Percentiles rank a stretch among this genome's conserved stretches.
These are phyloP conservation scores for Athelia sp. DNA, from an alignment of 1,284 basidiomycete genomes.

Conservation along the genomic window DNA sequence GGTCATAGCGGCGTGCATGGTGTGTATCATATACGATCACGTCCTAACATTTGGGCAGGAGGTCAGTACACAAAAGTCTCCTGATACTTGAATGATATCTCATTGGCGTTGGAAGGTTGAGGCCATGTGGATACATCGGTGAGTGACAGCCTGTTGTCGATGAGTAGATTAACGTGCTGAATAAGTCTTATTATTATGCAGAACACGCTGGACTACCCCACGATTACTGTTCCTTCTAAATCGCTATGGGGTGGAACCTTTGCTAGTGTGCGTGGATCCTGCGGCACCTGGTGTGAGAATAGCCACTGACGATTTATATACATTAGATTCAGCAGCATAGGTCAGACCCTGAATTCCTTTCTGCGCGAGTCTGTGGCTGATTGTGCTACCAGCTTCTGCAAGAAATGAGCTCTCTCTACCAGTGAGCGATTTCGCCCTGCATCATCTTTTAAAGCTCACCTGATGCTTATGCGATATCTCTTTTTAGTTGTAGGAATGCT, in stretches of 20 bases:
- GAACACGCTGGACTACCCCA: not conserved
- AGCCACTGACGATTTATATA: not conserved
- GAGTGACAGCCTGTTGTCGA: not conserved
- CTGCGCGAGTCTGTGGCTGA: not conserved
- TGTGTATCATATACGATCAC: not conserved
- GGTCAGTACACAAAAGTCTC: not conserved
- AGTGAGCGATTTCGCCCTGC: no score
- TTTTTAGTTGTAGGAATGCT: not conserved
- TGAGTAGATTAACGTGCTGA: no score
- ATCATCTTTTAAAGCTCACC: not conserved
- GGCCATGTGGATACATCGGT: not conserved
- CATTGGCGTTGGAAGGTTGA: not conserved
- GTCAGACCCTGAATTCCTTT: not conserved
- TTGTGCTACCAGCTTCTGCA: not conserved
- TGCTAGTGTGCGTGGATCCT: not conserved
- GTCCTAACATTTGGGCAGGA: not conserved
- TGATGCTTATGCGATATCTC: not conserved
- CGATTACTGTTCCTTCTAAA: not conserved
- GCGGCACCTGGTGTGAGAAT: not conserved
- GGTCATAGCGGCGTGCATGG: not conserved
- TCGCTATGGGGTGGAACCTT: not conserved
- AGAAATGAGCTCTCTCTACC: not conserved
- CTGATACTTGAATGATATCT: not conserved
- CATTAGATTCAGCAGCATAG: not conserved
- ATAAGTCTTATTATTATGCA: no score